A percentile compares a stretch with the other conserved stretches of the same genome.
These are phyloP conservation scores for Fusarium humuli DNA, from an alignment of 2,329 filamentous ascomycete genomes.

Conservation along the genomic window DNA sequence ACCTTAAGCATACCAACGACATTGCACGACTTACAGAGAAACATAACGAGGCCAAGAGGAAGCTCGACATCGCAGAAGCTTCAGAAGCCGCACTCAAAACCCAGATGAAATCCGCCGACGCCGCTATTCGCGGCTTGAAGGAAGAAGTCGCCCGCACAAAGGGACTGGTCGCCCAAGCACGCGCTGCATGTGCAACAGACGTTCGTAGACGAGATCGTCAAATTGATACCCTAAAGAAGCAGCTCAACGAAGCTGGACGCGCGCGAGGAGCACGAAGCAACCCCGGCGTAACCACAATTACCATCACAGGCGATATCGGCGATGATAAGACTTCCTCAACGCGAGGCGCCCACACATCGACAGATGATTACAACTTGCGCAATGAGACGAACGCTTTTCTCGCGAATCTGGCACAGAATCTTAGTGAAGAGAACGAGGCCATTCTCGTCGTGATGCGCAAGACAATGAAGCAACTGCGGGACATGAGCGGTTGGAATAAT, in stretches of 20 bases:
- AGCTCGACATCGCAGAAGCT: constrained; percentile 70
- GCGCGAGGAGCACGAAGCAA: constrained; percentile 68
- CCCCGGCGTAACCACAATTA: constrained; percentile 67
- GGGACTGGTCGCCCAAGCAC: constrained; percentile 81
- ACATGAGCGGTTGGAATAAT: constrained; percentile 70
- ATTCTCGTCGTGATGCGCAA: constrained; percentile 78
- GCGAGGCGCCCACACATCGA: constrained; percentile 37
- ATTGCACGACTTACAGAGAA: constrained; percentile 69
- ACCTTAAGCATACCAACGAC: constrained; percentile 77
- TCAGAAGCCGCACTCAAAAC: constrained; percentile 76
- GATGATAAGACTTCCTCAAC: constrained; percentile 57
- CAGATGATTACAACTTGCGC: constrained; percentile 74
- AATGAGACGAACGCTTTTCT: constrained; percentile 93
- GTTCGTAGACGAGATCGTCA: constrained; percentile 90
- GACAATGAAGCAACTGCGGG: constrained; percentile 77
- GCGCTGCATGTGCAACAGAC: constrained; percentile 89
- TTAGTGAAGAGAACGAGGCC: constrained; percentile 93
- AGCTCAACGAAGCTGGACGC: constrained; percentile 78
- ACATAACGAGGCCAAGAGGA: constrained; percentile 65
- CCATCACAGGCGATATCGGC: constrained; percentile 65
- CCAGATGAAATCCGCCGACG: constrained; percentile 79
- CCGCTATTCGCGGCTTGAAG: constrained; percentile 78
- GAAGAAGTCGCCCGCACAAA: constrained; percentile 87
- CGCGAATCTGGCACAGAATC: constrained; percentile 81
- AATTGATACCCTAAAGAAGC: constrained; percentile 88